phyloP scores from a whole-genome alignment of 2,329 filamentous ascomycete species.

The Aspergillus fijiensis region DNA sequence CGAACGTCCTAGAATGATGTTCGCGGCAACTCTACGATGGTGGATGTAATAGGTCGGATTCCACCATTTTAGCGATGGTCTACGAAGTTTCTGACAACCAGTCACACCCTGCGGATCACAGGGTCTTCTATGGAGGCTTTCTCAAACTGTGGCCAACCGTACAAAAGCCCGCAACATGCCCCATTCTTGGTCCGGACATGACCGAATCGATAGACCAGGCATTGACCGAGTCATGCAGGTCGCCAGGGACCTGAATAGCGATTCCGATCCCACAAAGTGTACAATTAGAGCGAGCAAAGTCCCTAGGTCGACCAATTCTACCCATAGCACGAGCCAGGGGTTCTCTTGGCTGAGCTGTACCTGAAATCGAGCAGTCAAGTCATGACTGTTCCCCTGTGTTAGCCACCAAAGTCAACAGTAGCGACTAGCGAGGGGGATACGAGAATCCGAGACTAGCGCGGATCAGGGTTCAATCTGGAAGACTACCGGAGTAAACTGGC shows the following conservation, averaged over 20 bases:
- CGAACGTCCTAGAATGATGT: not conserved
- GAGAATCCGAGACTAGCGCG: not conserved
- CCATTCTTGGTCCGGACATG: not conserved
- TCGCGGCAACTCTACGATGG: not conserved
- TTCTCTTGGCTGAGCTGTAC: not conserved
- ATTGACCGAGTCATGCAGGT: not conserved
- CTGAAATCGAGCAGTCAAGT: not conserved
- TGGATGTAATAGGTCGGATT: too few relatives aligned
- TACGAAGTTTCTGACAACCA: too few relatives aligned
- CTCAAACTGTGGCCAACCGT: too few relatives aligned
- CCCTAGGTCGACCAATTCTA: not conserved
- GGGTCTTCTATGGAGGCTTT: too few relatives aligned
- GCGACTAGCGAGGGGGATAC: not conserved
- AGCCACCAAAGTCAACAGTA: not conserved
- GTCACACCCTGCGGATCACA: too few relatives aligned
- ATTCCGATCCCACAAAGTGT: not conserved
- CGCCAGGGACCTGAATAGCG: not conserved
- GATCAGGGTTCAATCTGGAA: not conserved
- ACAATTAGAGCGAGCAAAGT: not conserved
- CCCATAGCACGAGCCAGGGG: not conserved
- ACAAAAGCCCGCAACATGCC: not conserved
- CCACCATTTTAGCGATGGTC: too few relatives aligned
- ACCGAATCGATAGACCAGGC: not conserved
- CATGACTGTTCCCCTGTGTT: not conserved
- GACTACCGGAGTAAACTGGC: not conserved